Evolutionary conservation across 306 rosid genomes (phyloP), one percentile per base, ranked within the genome.

Genomic region (Glycine soja): DNA sequence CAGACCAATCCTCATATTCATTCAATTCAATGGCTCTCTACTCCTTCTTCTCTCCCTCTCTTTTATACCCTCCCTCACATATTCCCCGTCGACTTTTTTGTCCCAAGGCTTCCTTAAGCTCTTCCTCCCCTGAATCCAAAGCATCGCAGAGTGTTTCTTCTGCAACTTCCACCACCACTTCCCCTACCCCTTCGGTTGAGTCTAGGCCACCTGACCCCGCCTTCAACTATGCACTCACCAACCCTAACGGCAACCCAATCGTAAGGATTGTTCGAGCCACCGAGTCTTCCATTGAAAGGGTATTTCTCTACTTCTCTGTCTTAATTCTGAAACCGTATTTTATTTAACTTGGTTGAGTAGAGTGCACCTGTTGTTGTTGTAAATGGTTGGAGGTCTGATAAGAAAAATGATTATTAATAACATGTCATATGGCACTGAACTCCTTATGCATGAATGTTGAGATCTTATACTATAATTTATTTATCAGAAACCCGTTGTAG

Each of bases 211-310:
- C 82, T 0, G 84, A 88, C 5, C 81, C 91, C 4, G 68, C 77
- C 80, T 88, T 86, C 75, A 83, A 83, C 42, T 86, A 91, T 69
- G 89, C 93, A 0, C 40, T 80, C 11, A 50, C 91, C 15, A 93
- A 73, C 81, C 76, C 93, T 10, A 78, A 57, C 64, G 90, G 84
- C 62, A 83, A 46, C 85, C 92, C 89, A 0, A 0, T 90, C 78
- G 10, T 80, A 64, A 84, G 88, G 70, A 15, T 93, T 24, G 4
- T 92, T 78, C 90, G 80, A 43, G 80, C 93, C 71, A 75, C 97
- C 3, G 99, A 96, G 78, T 89, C 99, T 62, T 13, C 86, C 63
- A 88, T 96, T 47, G 99, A 96, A 87, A 96, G 90, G 97, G 98
- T 96, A 81, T 77, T 70, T 66, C 70, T 3, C 56, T 69, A 2